phyloP scores from a whole-genome alignment of 805 yeast species.

The Cyberlindnera samutprakarnensis region DNA sequence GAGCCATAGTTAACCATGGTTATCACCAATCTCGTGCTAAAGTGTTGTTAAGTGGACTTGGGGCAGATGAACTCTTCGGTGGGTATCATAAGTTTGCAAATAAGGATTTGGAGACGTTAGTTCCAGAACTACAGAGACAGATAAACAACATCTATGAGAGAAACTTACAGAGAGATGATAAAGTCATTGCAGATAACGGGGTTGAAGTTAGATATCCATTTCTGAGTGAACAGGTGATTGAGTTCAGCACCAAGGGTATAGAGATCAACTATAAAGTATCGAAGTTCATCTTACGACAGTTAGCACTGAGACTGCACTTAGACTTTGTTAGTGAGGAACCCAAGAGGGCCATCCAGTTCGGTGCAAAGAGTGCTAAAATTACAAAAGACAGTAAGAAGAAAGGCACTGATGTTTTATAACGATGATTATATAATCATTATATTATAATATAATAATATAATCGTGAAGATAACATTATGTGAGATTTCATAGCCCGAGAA shows the following conservation, averaged over 20 bases:
- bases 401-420: slow-evolving; percentile 54
- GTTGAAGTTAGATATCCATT: slow-evolving; percentile 88
- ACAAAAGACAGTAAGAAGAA: slow-evolving; percentile 65
- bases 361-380: slow-evolving; percentile 92
- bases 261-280: slow-evolving; percentile 42
- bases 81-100: slow-evolving; percentile 83
- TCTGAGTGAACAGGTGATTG: slow-evolving; percentile 55
- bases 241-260: slow-evolving; percentile 36
- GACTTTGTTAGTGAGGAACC: slow-evolving; percentile 60
- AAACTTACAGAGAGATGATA: slow-evolving; percentile 87
- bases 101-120: slow-evolving; percentile 36
- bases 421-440: too few relatives aligned
- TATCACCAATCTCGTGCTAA: slow-evolving; percentile 46
- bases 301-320: slow-evolving; percentile 49
- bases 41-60: slow-evolving; percentile 85
- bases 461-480: too few relatives aligned
- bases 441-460: too few relatives aligned
- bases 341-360: slow-evolving; percentile 95
- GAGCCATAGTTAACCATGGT: slow-evolving; percentile 1
- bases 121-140: slow-evolving; percentile 59
- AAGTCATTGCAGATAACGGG: slow-evolving; percentile 81
- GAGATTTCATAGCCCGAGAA: too few relatives aligned
- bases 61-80: slow-evolving; percentile 96
- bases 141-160: slow-evolving; percentile 67
- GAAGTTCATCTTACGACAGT: slow-evolving; percentile 52